These are phyloP conservation scores for Fusarium fracticaudum DNA, from an alignment of 2,329 filamentous ascomycete genomes.

Conservation along the genomic window DNA sequence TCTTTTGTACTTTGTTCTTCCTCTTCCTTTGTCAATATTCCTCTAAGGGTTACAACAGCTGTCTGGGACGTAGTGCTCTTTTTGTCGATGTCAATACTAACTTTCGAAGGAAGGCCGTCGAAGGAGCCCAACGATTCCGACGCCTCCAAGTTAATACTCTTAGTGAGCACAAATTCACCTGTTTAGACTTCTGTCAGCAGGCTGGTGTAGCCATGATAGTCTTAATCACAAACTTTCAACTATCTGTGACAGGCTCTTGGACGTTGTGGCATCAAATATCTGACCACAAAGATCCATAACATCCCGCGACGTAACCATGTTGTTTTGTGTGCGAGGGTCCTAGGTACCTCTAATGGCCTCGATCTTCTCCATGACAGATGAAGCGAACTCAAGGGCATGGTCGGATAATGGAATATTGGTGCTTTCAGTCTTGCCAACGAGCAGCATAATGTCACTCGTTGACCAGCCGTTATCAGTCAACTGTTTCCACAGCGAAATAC, in stretches of 20 bases:
- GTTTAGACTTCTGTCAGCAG: background rate
- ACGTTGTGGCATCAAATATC: background rate
- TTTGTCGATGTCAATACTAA: background rate
- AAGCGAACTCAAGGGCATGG: background rate
- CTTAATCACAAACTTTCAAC: background rate
- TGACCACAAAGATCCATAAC: background rate
- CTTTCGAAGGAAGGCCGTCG: background rate
- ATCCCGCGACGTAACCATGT: background rate
- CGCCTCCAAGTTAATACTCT: background rate
- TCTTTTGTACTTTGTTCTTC: background rate
- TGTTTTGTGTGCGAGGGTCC: background rate
- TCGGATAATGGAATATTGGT: background rate
- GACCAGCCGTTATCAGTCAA: background rate
- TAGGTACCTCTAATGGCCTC: rapidly evolving
- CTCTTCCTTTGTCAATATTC: background rate
- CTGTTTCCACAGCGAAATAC: background rate
- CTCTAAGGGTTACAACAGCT: background rate
- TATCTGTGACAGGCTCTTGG: background rate
- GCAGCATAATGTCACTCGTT: background rate
- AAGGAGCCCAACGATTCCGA: background rate
- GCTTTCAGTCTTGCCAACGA: background rate
- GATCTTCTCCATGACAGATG: background rate
- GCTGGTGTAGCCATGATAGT: background rate
- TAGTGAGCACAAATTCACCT: background rate
- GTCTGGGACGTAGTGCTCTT: background rate